Evolutionary conservation across 139 green algal genomes (phyloP).

Genomic region (Coccomyxa sp.): DNA sequence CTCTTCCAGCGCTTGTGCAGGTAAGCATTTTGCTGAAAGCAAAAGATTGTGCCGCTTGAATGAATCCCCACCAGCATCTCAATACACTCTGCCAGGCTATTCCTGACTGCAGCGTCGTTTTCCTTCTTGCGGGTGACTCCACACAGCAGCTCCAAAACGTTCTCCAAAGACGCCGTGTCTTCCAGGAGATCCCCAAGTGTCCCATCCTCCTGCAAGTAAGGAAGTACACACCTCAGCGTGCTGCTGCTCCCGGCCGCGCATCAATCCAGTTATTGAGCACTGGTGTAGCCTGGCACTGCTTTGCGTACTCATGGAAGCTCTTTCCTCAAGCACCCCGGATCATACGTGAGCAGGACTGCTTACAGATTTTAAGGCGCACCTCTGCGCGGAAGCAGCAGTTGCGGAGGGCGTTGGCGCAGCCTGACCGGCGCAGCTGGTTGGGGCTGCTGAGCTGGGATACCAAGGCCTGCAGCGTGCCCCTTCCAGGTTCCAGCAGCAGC

Average conservation of each 20-base stretch:
- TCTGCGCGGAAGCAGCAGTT: slow-evolving; percentile 56
- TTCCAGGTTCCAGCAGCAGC: slow-evolving; percentile 67
- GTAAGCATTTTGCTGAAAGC: too few species aligned
- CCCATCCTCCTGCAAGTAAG: slow-evolving; percentile 28
- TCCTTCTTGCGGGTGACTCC: slow-evolving; percentile 21
- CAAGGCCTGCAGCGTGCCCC: slow-evolving; percentile 53
- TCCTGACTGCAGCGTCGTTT: slow-evolving; percentile 38
- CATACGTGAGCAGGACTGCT: neutral
- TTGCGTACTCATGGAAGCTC: neutral
- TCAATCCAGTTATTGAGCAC: neutral
- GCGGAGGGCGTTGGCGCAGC: slow-evolving; percentile 44
- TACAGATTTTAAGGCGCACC: slow-evolving; percentile 4
- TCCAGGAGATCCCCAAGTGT: slow-evolving; percentile 31
- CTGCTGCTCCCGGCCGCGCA: neutral
- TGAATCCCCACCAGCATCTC: slow-evolving; percentile 42
- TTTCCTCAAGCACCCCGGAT: neutral
- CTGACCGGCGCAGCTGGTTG: slow-evolving; percentile 36
- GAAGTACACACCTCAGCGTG: neutral
- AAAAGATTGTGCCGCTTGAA: neutral
- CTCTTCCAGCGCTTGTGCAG: too few species aligned
- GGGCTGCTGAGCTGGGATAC: slow-evolving; percentile 38
- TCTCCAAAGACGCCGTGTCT: slow-evolving; percentile 33
- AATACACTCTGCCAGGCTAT: slow-evolving; percentile 60
- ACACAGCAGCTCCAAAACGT: slow-evolving; percentile 50
- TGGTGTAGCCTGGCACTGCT: neutral